Conservation (phyloP, 768 basidiomycete genomes). For the Roridomyces roridus region DNA sequence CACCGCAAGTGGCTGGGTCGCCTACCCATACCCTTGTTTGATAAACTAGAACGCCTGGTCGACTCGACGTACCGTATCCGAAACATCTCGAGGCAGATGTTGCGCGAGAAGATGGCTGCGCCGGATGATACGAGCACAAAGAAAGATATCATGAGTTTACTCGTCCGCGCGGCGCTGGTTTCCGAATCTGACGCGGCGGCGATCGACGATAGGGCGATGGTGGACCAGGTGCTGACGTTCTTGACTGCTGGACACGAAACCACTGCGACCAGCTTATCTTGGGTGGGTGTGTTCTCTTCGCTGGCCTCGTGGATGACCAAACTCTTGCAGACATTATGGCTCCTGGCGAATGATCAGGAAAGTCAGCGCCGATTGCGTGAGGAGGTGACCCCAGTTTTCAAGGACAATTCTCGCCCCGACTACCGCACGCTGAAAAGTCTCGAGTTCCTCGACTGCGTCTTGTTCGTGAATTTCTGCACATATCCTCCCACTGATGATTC, state of each 20-base stretch:
- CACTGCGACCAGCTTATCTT: constrained; percentile 53
- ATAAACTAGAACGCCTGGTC: constrained; percentile 29
- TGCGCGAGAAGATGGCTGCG: constrained; percentile 44
- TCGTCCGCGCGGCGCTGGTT: constrained; percentile 48
- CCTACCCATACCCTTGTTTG: too few species aligned
- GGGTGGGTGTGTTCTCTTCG: too few species aligned
- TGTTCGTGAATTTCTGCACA: constrained; percentile 41
- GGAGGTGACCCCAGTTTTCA: constrained; percentile 52
- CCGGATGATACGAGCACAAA: constrained; percentile 47
- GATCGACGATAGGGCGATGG: constrained; percentile 52
- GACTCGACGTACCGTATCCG: constrained; percentile 51
- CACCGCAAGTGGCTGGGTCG: constrained; percentile 39
- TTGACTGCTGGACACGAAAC: constrained; percentile 50
- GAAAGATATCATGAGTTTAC: constrained; percentile 57
- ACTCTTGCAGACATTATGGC: constrained; percentile 52
- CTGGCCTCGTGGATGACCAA: too few species aligned
- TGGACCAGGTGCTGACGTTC: constrained; percentile 62
- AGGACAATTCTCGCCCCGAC: constrained; percentile 38
- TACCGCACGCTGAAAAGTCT: constrained; percentile 47
- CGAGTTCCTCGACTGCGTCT: constrained; percentile 45
- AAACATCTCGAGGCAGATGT: constrained; percentile 44
- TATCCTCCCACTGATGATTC: neutral
- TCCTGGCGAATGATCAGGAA: constrained; percentile 56
- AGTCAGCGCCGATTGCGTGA: constrained; percentile 57
- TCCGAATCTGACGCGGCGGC: constrained; percentile 40